Percentiles rank a stretch among this genome's conserved stretches.
These are phyloP conservation scores for Rhodotorula sphaerocarpa DNA, from an alignment of 768 basidiomycete species.

Conservation along the genomic window DNA sequence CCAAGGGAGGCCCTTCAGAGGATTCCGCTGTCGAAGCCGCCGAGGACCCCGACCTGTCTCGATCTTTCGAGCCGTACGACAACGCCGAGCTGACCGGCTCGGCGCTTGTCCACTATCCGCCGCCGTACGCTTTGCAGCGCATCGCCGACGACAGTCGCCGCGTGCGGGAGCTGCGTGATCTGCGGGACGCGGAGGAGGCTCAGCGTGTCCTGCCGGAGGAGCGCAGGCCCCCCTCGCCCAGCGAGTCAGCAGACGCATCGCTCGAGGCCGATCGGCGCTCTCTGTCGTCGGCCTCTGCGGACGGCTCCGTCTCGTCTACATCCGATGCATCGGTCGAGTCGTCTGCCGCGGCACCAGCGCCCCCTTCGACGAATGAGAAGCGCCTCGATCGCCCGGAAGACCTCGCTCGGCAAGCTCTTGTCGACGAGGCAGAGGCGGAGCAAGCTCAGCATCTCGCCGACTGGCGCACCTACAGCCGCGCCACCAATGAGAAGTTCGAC, in stretches of 20 bases:
- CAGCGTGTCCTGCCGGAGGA: constrained; percentile 28
- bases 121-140: constrained; percentile 73
- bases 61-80: constrained; percentile 53
- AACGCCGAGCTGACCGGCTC: constrained; percentile 88
- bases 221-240: constrained; percentile 4
- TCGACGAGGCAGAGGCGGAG: constrained; percentile 30
- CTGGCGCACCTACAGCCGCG: constrained; percentile 29
- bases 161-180: constrained; percentile 35
- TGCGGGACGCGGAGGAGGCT: constrained; percentile 30
- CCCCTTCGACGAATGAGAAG: no score
- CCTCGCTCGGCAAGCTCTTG: constrained; percentile 21
- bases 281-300: background rate
- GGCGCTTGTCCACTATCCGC: constrained; percentile 80
- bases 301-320: no score
- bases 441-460: constrained; percentile 30
- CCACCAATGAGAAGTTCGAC: constrained; percentile 54
- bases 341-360: background rate
- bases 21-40: no score
- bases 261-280: background rate
- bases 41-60: constrained; percentile 1
- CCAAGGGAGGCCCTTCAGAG: no score
- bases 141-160: constrained; percentile 84
- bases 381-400: constrained; percentile 9
- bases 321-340: background rate
- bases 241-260: constrained; percentile 13